phyloP scores from a whole-genome alignment of 2,329 filamentous ascomycete species.

The Alternaria rosae region DNA sequence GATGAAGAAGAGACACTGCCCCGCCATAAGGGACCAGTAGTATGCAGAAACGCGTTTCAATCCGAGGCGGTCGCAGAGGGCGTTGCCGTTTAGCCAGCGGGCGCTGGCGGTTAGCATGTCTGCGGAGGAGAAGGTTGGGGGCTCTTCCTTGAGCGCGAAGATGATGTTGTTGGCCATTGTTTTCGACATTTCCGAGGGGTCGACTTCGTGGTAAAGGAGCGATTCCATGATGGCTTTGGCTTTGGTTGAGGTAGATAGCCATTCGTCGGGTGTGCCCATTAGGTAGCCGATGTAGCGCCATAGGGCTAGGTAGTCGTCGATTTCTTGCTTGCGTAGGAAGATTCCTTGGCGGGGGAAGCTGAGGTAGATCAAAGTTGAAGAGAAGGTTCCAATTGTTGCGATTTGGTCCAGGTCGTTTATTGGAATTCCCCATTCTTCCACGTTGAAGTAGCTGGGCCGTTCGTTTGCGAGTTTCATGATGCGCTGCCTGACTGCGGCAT shows the following conservation, averaged over 20 bases:
- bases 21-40: slow-evolving; percentile 66
- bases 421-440: slow-evolving; percentile 67
- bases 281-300: slow-evolving; percentile 79
- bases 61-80: slow-evolving; percentile 66
- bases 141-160: slow-evolving; percentile 68
- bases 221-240: slow-evolving; percentile 73
- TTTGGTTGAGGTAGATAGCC: slow-evolving; percentile 63
- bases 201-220: slow-evolving; percentile 70
- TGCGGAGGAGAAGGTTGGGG: slow-evolving; percentile 70
- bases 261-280: slow-evolving; percentile 70
- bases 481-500: slow-evolving; percentile 70
- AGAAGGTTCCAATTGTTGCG: slow-evolving; percentile 75
- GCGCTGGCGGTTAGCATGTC: slow-evolving; percentile 73
- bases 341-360: slow-evolving; percentile 77
- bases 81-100: slow-evolving; percentile 73
- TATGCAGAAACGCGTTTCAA: slow-evolving; percentile 65
- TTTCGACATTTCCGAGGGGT: slow-evolving; percentile 68
- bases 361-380: slow-evolving; percentile 70
- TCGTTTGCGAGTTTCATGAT: slow-evolving; percentile 67
- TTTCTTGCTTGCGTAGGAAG: slow-evolving; percentile 67
- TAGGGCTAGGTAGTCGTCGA: slow-evolving; percentile 73
- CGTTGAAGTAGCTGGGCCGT: slow-evolving; percentile 68
- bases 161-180: slow-evolving; percentile 80
- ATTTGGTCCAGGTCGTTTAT: slow-evolving; percentile 80
- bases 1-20: slow-evolving; percentile 73